Percentiles rank a stretch among this genome's conserved stretches.
phyloP scores from a whole-genome alignment of 2,329 filamentous ascomycete genomes.

The Stachybotrys echinatus region DNA sequence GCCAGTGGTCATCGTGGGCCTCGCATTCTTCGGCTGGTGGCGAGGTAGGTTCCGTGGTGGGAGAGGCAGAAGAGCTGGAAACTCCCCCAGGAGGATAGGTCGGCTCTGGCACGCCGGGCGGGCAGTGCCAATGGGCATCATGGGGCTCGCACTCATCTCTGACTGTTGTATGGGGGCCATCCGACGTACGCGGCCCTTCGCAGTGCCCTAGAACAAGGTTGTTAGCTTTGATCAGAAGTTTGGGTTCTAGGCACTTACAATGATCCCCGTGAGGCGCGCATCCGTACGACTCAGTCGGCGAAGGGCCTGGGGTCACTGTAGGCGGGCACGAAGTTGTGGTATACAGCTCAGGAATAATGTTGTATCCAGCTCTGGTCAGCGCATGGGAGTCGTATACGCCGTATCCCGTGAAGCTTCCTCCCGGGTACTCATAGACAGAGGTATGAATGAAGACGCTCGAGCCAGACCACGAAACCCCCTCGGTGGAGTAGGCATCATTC shows the following conservation, averaged over 20 bases:
- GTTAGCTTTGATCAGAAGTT: background rate
- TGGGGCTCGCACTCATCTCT: conserved; percentile 6
- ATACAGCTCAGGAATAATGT: conserved; percentile 7
- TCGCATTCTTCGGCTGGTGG: conserved; percentile 5
- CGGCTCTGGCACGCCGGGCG: conserved; percentile 6
- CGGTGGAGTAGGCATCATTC: conserved; percentile 13
- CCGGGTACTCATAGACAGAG: conserved; percentile 5
- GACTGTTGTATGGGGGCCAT: background rate
- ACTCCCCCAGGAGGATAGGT: background rate
- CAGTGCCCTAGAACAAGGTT: conserved; percentile 8
- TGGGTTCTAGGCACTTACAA: background rate
- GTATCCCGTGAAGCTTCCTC: conserved; percentile 13
- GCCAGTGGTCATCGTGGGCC: conserved; percentile 8
- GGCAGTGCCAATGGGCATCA: conserved; percentile 10
- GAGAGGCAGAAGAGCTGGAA: too few relatives aligned
- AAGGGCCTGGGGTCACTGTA: conserved; percentile 4
- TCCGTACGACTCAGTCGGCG: conserved; percentile 6
- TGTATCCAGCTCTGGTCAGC: conserved; percentile 13
- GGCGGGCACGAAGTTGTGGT: conserved; percentile 5
- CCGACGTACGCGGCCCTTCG: conserved; percentile 1
- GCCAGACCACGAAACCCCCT: conserved; percentile 10
- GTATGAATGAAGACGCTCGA: conserved; percentile 12
- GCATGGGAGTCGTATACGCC: conserved; percentile 13
- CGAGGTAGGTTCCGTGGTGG: conserved; percentile 2
- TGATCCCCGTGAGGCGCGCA: conserved; percentile 4